These are phyloP conservation scores for Friedmanniomyces simplex DNA, from an alignment of 495 filamentous ascomycete species.

Conservation along the genomic window DNA sequence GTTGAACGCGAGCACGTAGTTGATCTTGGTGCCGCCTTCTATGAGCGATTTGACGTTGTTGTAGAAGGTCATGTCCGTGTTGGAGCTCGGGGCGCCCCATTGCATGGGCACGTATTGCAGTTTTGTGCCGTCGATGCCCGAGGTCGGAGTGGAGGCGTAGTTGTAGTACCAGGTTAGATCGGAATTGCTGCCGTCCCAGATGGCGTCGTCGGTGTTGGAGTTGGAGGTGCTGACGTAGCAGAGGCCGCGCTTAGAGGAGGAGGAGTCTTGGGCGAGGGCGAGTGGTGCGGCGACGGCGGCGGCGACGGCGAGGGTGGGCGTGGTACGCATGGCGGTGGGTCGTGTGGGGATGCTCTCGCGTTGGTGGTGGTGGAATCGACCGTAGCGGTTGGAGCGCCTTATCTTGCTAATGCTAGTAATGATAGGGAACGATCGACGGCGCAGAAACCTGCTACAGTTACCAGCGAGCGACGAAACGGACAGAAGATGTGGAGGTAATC, in stretches of 20 bases:
- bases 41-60: conserved; percentile 41
- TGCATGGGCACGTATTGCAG: conserved; percentile 76
- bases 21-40: conserved; percentile 46
- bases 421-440: not conserved
- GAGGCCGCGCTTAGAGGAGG: conserved; percentile 53
- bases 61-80: conserved; percentile 42
- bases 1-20: conserved; percentile 60
- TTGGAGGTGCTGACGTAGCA: conserved; percentile 46
- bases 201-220: conserved; percentile 45
- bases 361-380: not conserved
- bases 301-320: not conserved
- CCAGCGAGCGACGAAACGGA: not conserved
- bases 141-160: conserved; percentile 47
- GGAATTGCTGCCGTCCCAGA: conserved; percentile 44
- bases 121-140: conserved; percentile 34
- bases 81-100: conserved; percentile 42
- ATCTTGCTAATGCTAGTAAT: not conserved
- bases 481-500: too few species aligned
- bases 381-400: not conserved
- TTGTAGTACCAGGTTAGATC: conserved; percentile 78
- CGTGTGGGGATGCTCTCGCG: not conserved
- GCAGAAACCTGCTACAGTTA: not conserved
- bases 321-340: not conserved
- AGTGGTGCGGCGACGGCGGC: not conserved
- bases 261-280: not conserved